Base-by-base conservation (phyloP, 805 yeast genomes). In the Spathaspora arborariae region DNA sequence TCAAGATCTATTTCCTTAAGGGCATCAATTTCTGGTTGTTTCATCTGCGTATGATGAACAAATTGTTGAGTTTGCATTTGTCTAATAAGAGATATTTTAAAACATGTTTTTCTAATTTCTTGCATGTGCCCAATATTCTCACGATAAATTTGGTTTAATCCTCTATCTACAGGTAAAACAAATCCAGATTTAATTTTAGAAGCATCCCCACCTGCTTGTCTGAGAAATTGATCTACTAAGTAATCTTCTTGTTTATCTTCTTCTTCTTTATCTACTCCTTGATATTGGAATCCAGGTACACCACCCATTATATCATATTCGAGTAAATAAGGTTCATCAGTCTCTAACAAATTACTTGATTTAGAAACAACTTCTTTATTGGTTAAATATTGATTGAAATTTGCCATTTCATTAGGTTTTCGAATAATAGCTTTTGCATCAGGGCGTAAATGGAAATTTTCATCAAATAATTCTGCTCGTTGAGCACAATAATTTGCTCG, bases 261-360 rank as follows among this genome's bases (percentile, higher is more conserved):
- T 11, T 75, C 70, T 4, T 54, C 59, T 43, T 67, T 65, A 45
- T 74, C 76, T 1, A 78, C 45, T 13, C 90, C 91, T 15, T 57
- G 54, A 53, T 80, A 83, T 3, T 57, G 57, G 2, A 87, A 57
- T 0, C 81, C 78, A 0, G 99, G 98, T 6, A 90, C 60, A 0
- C 90, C 90, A 39, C 95, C 90, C 2, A 80, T 70, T 5, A 87
- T 79, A 52, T 91, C 97, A 62, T 92, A 94, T 61, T 94, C 98
- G 24, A 87, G 73, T 40, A 88, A 64, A 53, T 83, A 79, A 20
- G 85, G 79, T 53, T 81, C 83, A 54, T 82, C 85, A 41, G 72
- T 72, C 42, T 80, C 88, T 51, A 68, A 58, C 20, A 62, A 68
- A 56, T 71, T 76, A 46, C 63, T 68, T 53, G 73, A 70, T 41